phyloP scores from a whole-genome alignment of 352 stramenopile species.

The Phytophthora syringae region DNA sequence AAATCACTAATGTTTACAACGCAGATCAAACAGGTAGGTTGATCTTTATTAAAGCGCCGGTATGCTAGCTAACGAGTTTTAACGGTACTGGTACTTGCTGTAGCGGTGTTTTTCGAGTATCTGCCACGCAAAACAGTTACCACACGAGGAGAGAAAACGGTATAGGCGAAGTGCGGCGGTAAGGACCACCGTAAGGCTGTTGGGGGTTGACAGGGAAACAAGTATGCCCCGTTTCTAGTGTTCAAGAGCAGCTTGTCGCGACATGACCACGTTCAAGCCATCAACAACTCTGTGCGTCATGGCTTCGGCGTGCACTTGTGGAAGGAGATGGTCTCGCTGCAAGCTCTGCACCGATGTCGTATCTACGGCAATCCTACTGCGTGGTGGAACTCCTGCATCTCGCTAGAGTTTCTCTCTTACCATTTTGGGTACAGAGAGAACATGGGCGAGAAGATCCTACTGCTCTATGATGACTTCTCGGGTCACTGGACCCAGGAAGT shows the following conservation, averaged over 20 bases:
- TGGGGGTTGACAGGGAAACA: slow-evolving; percentile 4
- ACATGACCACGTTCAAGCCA: neutral
- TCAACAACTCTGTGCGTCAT: neutral
- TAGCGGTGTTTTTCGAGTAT: neutral
- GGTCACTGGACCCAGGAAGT: slow-evolving; percentile 7
- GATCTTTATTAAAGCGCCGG: neutral
- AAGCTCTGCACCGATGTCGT: neutral
- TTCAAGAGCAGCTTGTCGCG: neutral
- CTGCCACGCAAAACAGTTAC: neutral
- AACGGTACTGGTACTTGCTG: neutral
- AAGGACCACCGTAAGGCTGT: slow-evolving; percentile 14
- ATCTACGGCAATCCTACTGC: too few species aligned
- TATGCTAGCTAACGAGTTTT: neutral
- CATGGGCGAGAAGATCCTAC: neutral
- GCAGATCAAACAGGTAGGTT: neutral
- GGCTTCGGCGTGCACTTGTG: slow-evolving; percentile 1
- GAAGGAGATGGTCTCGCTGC: slow-evolving; percentile 8
- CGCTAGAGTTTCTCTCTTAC: too few species aligned
- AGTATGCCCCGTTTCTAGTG: neutral
- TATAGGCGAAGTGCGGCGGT: slow-evolving; percentile 9
- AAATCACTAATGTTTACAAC: neutral
- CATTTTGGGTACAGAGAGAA: neutral
- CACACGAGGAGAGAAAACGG: slow-evolving; percentile 1
- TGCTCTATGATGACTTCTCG: slow-evolving; percentile 6
- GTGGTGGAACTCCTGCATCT: too few species aligned